A percentile compares a stretch with the other conserved stretches of the same genome.
Evolutionary conservation across 148 eudicot genomes (phyloP).

Genomic region (Heliamphora exappendiculata): DNA sequence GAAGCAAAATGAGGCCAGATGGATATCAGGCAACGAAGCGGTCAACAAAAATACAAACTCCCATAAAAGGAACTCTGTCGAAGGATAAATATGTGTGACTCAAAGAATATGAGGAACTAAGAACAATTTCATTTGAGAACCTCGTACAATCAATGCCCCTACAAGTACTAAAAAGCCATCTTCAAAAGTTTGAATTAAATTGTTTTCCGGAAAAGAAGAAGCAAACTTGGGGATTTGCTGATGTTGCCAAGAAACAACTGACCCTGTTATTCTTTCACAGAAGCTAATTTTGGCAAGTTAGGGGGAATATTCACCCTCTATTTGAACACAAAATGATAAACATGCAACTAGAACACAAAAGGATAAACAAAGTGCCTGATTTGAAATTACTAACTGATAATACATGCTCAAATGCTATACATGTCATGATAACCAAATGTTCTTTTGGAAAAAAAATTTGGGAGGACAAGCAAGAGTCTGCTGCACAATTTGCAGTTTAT

Average conservation of each 20-base stretch:
- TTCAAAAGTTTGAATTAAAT: not conserved
- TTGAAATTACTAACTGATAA: not conserved
- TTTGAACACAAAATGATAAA: not conserved
- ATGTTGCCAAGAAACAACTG: not conserved
- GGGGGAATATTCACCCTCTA: not conserved
- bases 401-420: not conserved
- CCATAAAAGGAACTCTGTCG: not conserved
- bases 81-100: too few species aligned
- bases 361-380: too few species aligned
- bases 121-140: not conserved
- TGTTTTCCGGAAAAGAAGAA: not conserved
- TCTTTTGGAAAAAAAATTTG: too few species aligned
- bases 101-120: too few species aligned
- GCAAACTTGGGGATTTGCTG: not conserved
- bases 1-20: not conserved
- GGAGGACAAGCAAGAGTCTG: not conserved
- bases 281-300: not conserved
- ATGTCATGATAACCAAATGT: not conserved
- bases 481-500: not conserved
- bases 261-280: not conserved
- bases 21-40: not conserved
- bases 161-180: not conserved
- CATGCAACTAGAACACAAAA: not conserved
- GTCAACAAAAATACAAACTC: not conserved
- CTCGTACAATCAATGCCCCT: not conserved